phyloP scores from a whole-genome alignment of 345 rosid genomes.

The Gossypium thurberi region DNA sequence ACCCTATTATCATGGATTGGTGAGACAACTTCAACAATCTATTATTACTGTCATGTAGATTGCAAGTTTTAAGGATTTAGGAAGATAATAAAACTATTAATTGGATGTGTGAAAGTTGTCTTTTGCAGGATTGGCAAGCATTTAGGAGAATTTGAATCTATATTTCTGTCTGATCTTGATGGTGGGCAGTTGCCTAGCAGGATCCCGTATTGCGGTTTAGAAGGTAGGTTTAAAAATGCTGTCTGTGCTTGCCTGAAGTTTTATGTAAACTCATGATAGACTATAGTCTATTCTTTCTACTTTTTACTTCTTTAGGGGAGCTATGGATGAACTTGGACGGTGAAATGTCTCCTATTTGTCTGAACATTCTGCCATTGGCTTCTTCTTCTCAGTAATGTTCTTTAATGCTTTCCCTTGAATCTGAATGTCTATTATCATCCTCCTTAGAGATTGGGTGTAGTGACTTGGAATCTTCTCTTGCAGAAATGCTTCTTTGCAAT shows the following conservation, averaged over 20 bases:
- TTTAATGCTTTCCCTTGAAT: conserved; percentile 12
- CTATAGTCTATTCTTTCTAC: conserved; percentile 11
- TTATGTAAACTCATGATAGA: background rate
- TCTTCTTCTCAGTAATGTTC: conserved; percentile 51
- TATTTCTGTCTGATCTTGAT: conserved; percentile 64
- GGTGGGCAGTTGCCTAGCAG: conserved; percentile 41
- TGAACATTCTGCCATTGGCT: conserved; percentile 64
- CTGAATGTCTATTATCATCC: conserved; percentile 9
- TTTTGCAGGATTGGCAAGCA: conserved; percentile 63
- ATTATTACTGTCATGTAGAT: conserved; percentile 13
- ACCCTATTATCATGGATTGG: conserved; percentile 74
- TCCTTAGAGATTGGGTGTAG: conserved; percentile 6
- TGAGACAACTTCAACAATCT: conserved; percentile 22
- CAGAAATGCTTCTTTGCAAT: conserved; percentile 55
- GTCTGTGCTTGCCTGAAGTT: conserved; percentile 3
- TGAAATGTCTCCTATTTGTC: conserved; percentile 70
- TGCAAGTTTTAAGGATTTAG: conserved; percentile 9
- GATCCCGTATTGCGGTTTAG: conserved; percentile 45
- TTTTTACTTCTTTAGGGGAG: conserved; percentile 47
- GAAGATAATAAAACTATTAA: conserved; percentile 8
- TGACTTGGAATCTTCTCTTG: conserved; percentile 22
- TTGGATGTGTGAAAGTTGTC: conserved; percentile 7
- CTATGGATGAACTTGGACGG: conserved; percentile 96
- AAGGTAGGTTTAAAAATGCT: conserved; percentile 38
- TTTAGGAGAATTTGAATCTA: conserved; percentile 72